Base-by-base conservation (phyloP, 2,329 filamentous ascomycete species). In the Alternaria arborescens region DNA sequence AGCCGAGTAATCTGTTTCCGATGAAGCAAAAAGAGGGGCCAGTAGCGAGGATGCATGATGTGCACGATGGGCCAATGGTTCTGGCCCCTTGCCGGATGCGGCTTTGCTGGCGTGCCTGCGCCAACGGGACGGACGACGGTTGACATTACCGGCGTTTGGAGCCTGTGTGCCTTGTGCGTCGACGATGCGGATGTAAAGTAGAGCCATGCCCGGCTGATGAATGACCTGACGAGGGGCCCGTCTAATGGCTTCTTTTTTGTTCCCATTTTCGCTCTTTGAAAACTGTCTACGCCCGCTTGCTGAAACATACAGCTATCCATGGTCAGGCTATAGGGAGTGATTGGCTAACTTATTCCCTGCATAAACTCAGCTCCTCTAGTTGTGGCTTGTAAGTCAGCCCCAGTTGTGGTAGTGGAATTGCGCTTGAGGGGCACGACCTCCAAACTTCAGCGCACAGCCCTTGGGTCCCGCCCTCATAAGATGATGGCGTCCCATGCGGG, bases 321-420 rank as follows among this genome's bases (percentile, higher is more conserved):
- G 52, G 30, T 51, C 58, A 42, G 36, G 44, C 60, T 16, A 38
- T 40, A 55, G 52, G 42, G 43, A 24, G 32, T 36, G 18, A 54
- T 60, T 64, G 57, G 62, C 61, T 52, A 40, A 28, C 40, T 41
- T 22, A 20, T 52, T 40, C 65, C 56, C 66, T 69, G 67, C 66
- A 64, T 64, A 58, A 43, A 36, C 51, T 55, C 63, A 54, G 55
- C 66, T 60, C 42, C 58, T 40, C 32, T 60, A 64, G 67, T 61
- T 71, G 73, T 74, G 70, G 70, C 72, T 71, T 71, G 72, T 74
- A 73, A 71, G 71, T 69, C 62, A 58, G 55, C 64, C 44, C 55
- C 34, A 42, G 32, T 40, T 30, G 32, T 30, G 16, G n/a, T 26
- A 30, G 50, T 61, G 58, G 63, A 54, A 58, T 54, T 61, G 52